Conservation (phyloP, 2,329 filamentous ascomycete species). For the Colletotrichum sp. region DNA sequence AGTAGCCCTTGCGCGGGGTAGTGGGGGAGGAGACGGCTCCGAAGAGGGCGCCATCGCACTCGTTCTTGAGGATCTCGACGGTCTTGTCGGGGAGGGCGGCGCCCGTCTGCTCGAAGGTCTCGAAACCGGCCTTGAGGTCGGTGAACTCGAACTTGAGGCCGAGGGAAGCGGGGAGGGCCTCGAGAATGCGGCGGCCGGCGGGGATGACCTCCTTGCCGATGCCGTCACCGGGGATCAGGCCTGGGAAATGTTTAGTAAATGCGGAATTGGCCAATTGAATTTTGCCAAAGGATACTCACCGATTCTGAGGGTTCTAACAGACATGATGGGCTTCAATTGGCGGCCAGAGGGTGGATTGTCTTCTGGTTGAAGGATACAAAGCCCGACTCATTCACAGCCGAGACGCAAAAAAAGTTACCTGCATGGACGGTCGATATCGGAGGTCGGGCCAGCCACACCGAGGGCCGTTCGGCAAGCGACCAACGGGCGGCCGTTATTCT, state of each 20-base stretch:
- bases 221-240: slow-evolving; percentile 96
- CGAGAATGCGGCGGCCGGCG: slow-evolving; percentile 86
- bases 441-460: slow-evolving; percentile 17
- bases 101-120: slow-evolving; percentile 90
- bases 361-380: neutral
- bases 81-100: slow-evolving; percentile 88
- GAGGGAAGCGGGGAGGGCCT: slow-evolving; percentile 89
- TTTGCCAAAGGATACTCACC: slow-evolving; percentile 28
- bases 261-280: neutral
- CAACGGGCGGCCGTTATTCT: neutral
- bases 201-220: slow-evolving; percentile 99
- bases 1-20: slow-evolving; percentile 91
- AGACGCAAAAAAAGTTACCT: slow-evolving; percentile 6
- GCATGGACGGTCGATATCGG: slow-evolving; percentile 17
- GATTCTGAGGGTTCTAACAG: slow-evolving; percentile 46
- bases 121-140: slow-evolving; percentile 90
- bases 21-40: slow-evolving; percentile 94
- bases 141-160: slow-evolving; percentile 94
- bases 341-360: neutral
- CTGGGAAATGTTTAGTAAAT: slow-evolving; percentile 33
- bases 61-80: slow-evolving; percentile 83
- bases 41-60: slow-evolving; percentile 96
- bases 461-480: slow-evolving; percentile 17
- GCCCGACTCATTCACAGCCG: neutral
- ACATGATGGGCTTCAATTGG: slow-evolving; percentile 34